Evolutionary conservation across 441 rosid species (phyloP), one percentile per base, ranked within the genome.

Genomic region (Corymbia calophylla): DNA sequence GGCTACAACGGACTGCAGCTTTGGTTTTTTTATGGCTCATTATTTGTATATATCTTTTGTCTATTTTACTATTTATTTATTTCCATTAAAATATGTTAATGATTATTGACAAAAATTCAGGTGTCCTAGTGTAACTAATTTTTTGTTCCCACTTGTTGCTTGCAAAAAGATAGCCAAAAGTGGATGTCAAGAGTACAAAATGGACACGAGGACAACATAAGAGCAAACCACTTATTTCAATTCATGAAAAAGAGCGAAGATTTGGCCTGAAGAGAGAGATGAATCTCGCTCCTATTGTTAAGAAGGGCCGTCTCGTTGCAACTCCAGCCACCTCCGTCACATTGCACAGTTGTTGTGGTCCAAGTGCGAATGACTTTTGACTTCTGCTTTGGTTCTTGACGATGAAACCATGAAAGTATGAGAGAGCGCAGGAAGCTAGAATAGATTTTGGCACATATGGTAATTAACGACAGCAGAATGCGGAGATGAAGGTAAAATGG

Each of bases 381-480:
- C 95, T 0, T 94, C 94, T 47, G 91, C 92, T 54, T 82, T 92
- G 1, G 68, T 92, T 32, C 94, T 97, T 44, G 93, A 91, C 29
- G 88, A 88, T 25, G 98, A 95, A 66, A 94, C 93, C 1, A 96
- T 97, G 53, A 95, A 92, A 31, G 96, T 97, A 13, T 88, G 95
- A 92, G 96, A 94, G 66, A 93, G 94, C 80, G 99, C 99, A 15
- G 96, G 86, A 96, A 96, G 93, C 96, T 96, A 1, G 99, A 97
- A 88, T 96, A 89, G 90, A 93, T n/a, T n/a, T n/a, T 85, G 91
- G 96, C 97, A 47, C 98, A 96, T 87, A 97, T 97, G 98, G 97
- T 96, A 87, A 97, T 96, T 60, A 97, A 97, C 91, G 99, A 97
- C 95, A 2, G 95, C 90, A 29, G 98, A 97, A 47, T 96, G 94